Base-by-base conservation (phyloP, 106 monocot species). In the Xerophyta viscosa region DNA sequence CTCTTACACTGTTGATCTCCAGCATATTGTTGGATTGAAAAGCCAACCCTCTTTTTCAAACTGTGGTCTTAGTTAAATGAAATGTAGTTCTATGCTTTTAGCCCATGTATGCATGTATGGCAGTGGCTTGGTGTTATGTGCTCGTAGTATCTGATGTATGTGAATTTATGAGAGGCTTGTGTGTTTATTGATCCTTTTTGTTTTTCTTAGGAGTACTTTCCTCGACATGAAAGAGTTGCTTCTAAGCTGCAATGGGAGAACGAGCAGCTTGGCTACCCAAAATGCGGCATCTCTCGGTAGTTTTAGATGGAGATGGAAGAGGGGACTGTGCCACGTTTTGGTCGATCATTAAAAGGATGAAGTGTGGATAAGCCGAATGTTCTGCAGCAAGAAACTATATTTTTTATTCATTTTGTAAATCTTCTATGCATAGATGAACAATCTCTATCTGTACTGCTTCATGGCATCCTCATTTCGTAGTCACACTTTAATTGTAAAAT, bases 191-290 rank as follows among this genome's bases (percentile, higher is more conserved):
- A 18, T 25, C 37, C 39, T 30, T 2, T 41, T 37, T 8, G 5
- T 29, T 43, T 51, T 52, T 11, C 10, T 15, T 24, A 72, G 72
- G 72, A 72, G 46, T 72, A 72, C 42, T 52, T 72, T 36, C 72
- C 72, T 43, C 65, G 65, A 1, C 72, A 72, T 29, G 58, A 65
- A 48, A 24, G 59, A 8, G 72, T 72, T 54, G 72, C 72, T 46
- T 41, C 72, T 4, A 72, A 72, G 37, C 65, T 72, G 31, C 64
- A 72, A 50, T 65, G 72, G 65, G 72, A 72, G 50, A 49, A 46
- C 4, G 72, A 65, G 60, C 72, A 65, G 41, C 33, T 72, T 39
- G 61, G 56, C 12, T 25, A 57, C 21, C 24, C 37, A 29, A 29
- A 52, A 4, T 39, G 20, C 25, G 56, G 25, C 14, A 37, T 41